These are phyloP conservation scores for Thalassia testudinum DNA, from an alignment of 116 monocot species.

Conservation along the genomic window DNA sequence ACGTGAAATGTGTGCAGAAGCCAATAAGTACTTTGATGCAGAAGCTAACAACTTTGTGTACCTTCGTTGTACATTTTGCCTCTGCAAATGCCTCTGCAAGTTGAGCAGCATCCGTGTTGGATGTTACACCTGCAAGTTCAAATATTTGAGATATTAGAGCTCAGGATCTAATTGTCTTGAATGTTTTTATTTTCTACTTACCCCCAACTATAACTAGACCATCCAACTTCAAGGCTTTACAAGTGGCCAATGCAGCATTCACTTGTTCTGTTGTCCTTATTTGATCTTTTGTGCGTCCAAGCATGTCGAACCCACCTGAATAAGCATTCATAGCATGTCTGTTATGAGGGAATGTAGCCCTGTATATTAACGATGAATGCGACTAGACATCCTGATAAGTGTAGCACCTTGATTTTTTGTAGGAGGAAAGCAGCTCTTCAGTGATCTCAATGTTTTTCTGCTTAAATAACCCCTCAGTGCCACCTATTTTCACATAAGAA, in stretches of 20 bases:
- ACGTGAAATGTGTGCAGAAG: no score
- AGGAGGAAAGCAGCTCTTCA: slow-evolving; percentile 48
- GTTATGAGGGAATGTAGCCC: no score
- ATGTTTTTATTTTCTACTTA: slow-evolving; percentile 4
- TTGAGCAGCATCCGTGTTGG: slow-evolving; percentile 78
- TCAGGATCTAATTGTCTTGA: no score
- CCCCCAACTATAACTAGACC: slow-evolving; percentile 86
- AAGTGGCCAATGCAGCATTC: slow-evolving; percentile 53
- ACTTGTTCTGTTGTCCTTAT: slow-evolving; percentile 77
- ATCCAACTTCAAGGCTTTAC: slow-evolving; percentile 56
- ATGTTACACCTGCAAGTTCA: slow-evolving; percentile 41
- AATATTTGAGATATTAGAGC: no score
- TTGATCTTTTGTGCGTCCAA: slow-evolving; percentile 75
- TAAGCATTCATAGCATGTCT: neutral
- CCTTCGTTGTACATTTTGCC: slow-evolving; percentile 68
- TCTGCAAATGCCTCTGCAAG: no score
- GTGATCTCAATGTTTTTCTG: slow-evolving; percentile 65
- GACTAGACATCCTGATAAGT: no score
- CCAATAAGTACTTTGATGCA: no score
- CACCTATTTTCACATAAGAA: slow-evolving; percentile 31
- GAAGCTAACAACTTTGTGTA: slow-evolving; percentile 1
- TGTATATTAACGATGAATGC: no score
- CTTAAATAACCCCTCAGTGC: slow-evolving; percentile 78
- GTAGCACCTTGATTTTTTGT: slow-evolving; percentile 73
- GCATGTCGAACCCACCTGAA: slow-evolving; percentile 77